Evolutionary conservation across 257 asterid genomes (phyloP).

Genomic region (Lantana camara): DNA sequence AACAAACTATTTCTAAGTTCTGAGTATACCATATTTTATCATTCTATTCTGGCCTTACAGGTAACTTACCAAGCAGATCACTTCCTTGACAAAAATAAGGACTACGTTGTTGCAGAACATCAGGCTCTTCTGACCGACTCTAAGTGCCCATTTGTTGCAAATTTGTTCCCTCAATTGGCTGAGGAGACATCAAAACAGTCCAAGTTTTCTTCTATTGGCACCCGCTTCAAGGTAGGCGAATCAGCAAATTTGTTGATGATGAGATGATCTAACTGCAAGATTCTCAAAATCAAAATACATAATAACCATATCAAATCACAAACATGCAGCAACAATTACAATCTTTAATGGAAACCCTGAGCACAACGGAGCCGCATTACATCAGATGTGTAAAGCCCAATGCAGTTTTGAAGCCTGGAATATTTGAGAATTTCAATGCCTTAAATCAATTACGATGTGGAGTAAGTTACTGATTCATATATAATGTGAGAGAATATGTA

Average conservation of each 20-base stretch:
- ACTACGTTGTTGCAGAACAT: slow-evolving; percentile 90
- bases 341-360: slow-evolving; percentile 88
- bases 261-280: slow-evolving; percentile 11
- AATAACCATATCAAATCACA: slow-evolving; percentile 15
- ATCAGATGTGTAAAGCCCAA: slow-evolving; percentile 98
- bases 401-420: slow-evolving; percentile 85
- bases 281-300: slow-evolving; percentile 25
- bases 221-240: slow-evolving; percentile 86
- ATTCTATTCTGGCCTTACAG: slow-evolving; percentile 45
- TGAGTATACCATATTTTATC: slow-evolving; percentile 26
- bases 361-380: slow-evolving; percentile 93
- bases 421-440: slow-evolving; percentile 87
- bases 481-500: slow-evolving; percentile 2
- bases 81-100: slow-evolving; percentile 94
- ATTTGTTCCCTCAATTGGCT: slow-evolving; percentile 71
- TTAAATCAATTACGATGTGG: slow-evolving; percentile 92
- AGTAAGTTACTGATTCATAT: slow-evolving; percentile 49
- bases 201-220: slow-evolving; percentile 92
- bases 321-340: slow-evolving; percentile 88
- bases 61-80: slow-evolving; percentile 91
- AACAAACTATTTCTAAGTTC: slow-evolving; percentile 18
- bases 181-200: slow-evolving; percentile 88
- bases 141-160: slow-evolving; percentile 70
- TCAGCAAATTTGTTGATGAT: slow-evolving; percentile 1
- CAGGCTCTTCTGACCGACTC: slow-evolving; percentile 86